phyloP scores from a whole-genome alignment of 2,329 filamentous ascomycete genomes.

The Arachnomyces sp. region DNA sequence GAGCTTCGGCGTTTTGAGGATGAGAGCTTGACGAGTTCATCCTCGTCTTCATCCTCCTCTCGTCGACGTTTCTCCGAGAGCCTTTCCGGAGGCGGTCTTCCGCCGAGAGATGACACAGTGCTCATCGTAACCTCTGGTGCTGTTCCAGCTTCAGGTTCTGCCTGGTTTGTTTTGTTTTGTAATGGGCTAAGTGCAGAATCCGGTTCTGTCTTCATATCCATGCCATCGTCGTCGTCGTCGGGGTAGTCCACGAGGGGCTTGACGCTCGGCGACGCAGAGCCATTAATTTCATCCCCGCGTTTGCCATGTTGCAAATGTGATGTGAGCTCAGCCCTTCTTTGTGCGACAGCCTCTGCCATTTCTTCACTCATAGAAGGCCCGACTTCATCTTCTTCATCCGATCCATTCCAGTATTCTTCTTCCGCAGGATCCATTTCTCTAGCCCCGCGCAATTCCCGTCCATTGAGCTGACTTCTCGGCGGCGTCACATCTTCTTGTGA shows the following conservation, averaged over 20 bases:
- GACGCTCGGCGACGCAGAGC: constrained; percentile 49
- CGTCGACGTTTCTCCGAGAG: constrained; percentile 82
- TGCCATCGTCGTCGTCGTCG: constrained; percentile 76
- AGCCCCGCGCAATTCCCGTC: constrained; percentile 59
- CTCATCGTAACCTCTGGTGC: constrained; percentile 19
- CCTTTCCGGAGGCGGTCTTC: constrained; percentile 57
- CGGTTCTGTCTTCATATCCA: constrained; percentile 45
- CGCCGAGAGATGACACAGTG: constrained; percentile 14
- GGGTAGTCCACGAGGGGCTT: constrained; percentile 85
- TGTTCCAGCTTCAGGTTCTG: constrained; percentile 21
- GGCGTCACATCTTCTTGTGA: constrained; percentile 55
- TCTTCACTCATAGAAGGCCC: constrained; percentile 9
- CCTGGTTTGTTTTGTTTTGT: no score
- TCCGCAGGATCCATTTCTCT: constrained; percentile 79
- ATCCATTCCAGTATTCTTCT: constrained; percentile 89
- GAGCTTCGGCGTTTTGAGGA: constrained; percentile 41
- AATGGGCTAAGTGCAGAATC: constrained; percentile 8
- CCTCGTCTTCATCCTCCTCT: constrained; percentile 82
- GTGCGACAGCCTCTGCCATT: not conserved
- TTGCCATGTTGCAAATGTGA: constrained; percentile 29
- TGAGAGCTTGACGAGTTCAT: constrained; percentile 79
- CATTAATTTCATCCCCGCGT: constrained; percentile 47
- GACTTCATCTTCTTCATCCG: constrained; percentile 70
- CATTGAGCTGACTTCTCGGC: constrained; percentile 44
- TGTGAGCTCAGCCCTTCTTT: constrained; percentile 9